Evolutionary conservation across 306 rosid genomes (phyloP).

Genomic region (Luffa aegyptiaca): DNA sequence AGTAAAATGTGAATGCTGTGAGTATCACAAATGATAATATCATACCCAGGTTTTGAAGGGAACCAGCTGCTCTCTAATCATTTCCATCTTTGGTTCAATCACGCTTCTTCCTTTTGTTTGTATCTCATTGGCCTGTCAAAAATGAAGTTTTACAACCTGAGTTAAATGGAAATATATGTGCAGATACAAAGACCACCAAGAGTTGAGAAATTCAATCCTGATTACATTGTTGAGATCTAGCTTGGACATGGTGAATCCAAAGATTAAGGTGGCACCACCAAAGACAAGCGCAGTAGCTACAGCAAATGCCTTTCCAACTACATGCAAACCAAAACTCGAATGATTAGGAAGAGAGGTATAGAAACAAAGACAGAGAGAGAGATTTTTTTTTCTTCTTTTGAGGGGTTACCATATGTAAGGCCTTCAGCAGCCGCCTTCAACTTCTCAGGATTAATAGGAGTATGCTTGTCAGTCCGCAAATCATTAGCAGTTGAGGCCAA

Average conservation of each 20-base stretch:
- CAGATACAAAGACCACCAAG: background rate
- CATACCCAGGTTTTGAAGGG: conserved; percentile 70
- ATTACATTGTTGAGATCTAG: conserved; percentile 58
- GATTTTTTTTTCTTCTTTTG: background rate
- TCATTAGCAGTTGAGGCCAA: conserved; percentile 89
- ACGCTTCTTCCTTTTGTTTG: conserved; percentile 50
- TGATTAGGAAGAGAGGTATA: background rate
- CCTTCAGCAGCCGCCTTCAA: conserved; percentile 91
- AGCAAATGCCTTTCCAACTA: conserved; percentile 82
- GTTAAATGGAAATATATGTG: background rate
- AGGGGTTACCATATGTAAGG: conserved; percentile 42
- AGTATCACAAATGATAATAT: conserved; percentile 6
- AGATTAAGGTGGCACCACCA: conserved; percentile 60
- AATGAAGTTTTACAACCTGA: background rate
- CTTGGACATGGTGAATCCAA: conserved; percentile 55
- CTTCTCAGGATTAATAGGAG: conserved; percentile 53
- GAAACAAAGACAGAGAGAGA: background rate
- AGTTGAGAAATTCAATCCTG: conserved; percentile 12
- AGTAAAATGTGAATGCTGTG: conserved; percentile 2
- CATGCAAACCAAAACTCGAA: conserved; percentile 13
- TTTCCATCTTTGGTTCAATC: conserved; percentile 49
- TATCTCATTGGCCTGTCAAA: conserved; percentile 48
- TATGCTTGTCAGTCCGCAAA: conserved; percentile 48
- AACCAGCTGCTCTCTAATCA: conserved; percentile 36
- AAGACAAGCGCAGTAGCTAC: conserved; percentile 62